These are phyloP conservation scores for Didymella arachidicola DNA, from an alignment of 2,329 filamentous ascomycete genomes.

Conservation along the genomic window DNA sequence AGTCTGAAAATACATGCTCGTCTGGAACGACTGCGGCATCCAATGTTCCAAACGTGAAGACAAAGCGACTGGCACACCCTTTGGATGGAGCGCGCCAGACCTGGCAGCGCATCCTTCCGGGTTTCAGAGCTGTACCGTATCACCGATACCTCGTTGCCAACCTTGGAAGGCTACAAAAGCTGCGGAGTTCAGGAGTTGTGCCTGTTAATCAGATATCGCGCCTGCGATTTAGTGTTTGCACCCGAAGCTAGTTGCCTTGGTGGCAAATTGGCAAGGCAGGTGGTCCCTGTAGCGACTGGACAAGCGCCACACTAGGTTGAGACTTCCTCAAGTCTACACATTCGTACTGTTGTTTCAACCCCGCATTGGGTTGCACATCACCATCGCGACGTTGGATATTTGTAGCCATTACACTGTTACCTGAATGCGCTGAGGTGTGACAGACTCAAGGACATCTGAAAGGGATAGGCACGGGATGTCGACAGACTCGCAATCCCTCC, in stretches of 20 bases:
- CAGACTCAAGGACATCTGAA: background rate
- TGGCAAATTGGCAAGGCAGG: conserved; percentile 9
- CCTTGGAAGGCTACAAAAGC: background rate
- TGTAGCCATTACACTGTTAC: background rate
- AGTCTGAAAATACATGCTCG: background rate
- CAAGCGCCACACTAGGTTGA: conserved; percentile 4
- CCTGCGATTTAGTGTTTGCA: background rate
- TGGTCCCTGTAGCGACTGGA: background rate
- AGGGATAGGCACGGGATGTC: conserved; percentile 4
- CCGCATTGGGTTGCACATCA: background rate
- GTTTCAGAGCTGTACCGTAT: background rate
- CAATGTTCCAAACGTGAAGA: background rate
- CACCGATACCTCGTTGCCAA: background rate
- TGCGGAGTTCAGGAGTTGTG: background rate
- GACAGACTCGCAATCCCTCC: conserved; percentile 2
- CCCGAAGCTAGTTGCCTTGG: background rate
- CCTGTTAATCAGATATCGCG: background rate
- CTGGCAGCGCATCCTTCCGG: background rate
- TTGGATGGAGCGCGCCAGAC: background rate
- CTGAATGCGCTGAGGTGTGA: background rate
- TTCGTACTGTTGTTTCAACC: background rate
- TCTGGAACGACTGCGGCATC: background rate
- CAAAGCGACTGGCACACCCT: background rate
- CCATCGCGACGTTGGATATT: background rate
- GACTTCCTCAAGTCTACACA: background rate